Evolutionary conservation across 2,329 filamentous ascomycete species (phyloP), one percentile per base, ranked within the genome.

Genomic region (Aschersonia sp.): DNA sequence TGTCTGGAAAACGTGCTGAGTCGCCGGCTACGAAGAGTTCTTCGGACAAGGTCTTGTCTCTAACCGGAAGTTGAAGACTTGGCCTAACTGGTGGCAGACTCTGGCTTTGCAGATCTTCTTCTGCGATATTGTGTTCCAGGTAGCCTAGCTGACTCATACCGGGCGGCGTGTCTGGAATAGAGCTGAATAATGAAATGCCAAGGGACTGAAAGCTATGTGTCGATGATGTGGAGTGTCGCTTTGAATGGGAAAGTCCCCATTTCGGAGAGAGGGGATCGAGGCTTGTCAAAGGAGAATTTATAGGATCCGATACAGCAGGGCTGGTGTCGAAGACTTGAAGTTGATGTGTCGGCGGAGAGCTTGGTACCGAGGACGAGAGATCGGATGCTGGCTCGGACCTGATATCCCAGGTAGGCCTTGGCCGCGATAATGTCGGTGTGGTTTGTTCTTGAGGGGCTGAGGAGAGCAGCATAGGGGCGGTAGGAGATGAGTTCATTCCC

Each of bases 281-380:
- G 47, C 81, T 83, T 1, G 87, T 94, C 12, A 85, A 81, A 0
- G 92, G 90, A 39, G 89, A 96, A 1, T 79, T 83, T 1, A 89
- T 86, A 44, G 81, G 75, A 9, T 86, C 88, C 76, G 81, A 54
- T 9, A 63, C 63, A 4, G 50, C 47, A 39, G 56, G 55, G 46
- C 86, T 82, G 14, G 71, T 75, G 60, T 96, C 90, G 57, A 95
- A 96, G 44, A 95, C 70, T 46, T 76, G 76, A 14, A 83, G 78
- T 52, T 80, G 79, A 32, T 79, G 79, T 1, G 87, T 92, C 43
- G 74, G 76, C 0, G 92, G 89, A 4, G 90, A 96, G 55, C 82
- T 88, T 2, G 88, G 83, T 2, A 83, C 73, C 0, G 89, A 94
- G 2, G 84, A 87, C 2, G 77, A 73, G 49, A 83, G 79, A 8